Conservation (phyloP, 2,329 filamentous ascomycete species). For the Xylaria arbuscula region DNA sequence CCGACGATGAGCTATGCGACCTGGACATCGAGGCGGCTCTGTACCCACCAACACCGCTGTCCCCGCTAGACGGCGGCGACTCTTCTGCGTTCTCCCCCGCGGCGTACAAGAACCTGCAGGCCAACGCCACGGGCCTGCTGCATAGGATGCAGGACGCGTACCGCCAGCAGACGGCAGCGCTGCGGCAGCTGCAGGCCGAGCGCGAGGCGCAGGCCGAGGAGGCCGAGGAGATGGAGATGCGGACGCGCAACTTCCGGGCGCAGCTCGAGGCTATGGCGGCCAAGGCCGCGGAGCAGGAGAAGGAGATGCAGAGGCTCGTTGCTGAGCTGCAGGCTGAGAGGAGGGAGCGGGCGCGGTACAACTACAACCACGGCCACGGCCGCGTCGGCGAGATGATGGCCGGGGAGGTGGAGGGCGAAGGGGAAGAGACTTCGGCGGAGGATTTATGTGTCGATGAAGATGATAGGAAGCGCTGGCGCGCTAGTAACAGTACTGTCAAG, state of each 20-base stretch:
- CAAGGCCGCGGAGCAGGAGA: constrained; percentile 65
- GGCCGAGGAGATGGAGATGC: constrained; percentile 65
- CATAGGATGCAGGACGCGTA: constrained; percentile 69
- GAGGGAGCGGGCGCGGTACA: constrained; percentile 55
- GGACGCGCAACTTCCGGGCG: constrained; percentile 64
- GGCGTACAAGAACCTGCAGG: constrained; percentile 70
- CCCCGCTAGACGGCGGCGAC: constrained; percentile 56
- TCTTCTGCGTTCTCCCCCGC: constrained; percentile 63
- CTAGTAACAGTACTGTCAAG: constrained; percentile 56
- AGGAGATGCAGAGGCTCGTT: constrained; percentile 61
- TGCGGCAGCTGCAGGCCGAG: constrained; percentile 64
- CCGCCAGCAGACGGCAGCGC: constrained; percentile 61
- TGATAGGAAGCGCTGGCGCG: constrained; percentile 53
- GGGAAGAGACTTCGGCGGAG: constrained; percentile 48
- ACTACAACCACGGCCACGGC: constrained; percentile 57
- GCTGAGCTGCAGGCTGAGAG: constrained; percentile 65
- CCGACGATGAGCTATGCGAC: constrained; percentile 65
- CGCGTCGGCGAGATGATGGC: constrained; percentile 46
- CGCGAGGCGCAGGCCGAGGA: constrained; percentile 66
- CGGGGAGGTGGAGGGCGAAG: constrained; percentile 40
- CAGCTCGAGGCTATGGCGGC: constrained; percentile 70
- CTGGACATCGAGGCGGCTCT: constrained; percentile 67
- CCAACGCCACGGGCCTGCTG: constrained; percentile 66
- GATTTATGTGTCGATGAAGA: constrained; percentile 67
- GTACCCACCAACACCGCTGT: constrained; percentile 58